Base-by-base conservation (phyloP, 116 monocot species). In the Papilionanthe hybrid region DNA sequence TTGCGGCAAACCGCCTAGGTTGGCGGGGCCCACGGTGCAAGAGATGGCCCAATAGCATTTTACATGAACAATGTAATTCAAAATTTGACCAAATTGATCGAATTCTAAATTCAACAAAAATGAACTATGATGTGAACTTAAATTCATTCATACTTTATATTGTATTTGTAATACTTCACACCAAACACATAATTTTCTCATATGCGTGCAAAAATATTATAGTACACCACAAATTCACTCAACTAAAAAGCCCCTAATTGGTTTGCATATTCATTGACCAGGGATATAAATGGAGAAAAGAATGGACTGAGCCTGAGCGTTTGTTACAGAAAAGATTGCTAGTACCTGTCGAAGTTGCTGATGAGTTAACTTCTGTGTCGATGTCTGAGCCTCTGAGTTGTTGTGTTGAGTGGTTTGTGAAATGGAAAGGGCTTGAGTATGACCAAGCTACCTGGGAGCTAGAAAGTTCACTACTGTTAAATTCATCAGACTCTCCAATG, bases 391-490 rank as follows among this genome's bases (percentile, higher is more conserved):
- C 77, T 53, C 75, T 71, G 55, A 42, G 69, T 50, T 95, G 85
- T 72, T 85, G 83, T 63, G 43, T 58, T 80, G 95, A 93, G 60
- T 95, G 90, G 90, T 75, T 95, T 80, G 95, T 95, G 68, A 95
- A 95, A 79, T 95, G 95, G 95, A 89, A 83, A 60, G 86, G 82
- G 41, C 85, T 93, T 75, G 90, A 82, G 29, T 91, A 95, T 83
- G 95, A 95, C 71, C 75, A 87, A 83, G 91, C 93, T 25, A 91
- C 95, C n/a, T 95, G 95, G 95, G 95, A 95, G 75, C 81, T 91
- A 25, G 95, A 90, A 66, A 84, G 68, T 77, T 77, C 88, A 77
- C 73, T 82, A 56, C 91, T 88, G 84, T 80, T 88, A 60, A 81
- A 77, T 15, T 86, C 89, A 57, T 20, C 85, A 53, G 85, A 82